These are phyloP conservation scores for Cladophialophora bantiana DNA, from an alignment of 2,329 filamentous ascomycete species.

Conservation along the genomic window DNA sequence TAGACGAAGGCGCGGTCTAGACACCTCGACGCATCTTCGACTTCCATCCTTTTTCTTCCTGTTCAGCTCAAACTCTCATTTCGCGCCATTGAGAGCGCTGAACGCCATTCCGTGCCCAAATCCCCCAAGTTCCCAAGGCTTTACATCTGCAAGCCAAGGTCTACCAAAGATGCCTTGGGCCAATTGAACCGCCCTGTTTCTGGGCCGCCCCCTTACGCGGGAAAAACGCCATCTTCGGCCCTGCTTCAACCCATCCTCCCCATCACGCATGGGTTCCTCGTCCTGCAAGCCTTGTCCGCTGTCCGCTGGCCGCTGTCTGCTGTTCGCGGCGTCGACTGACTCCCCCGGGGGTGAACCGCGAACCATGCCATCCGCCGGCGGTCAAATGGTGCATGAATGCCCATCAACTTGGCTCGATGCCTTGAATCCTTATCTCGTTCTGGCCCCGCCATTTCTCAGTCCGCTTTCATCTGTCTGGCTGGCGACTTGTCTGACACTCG, in stretches of 20 bases:
- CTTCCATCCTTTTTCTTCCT: not conserved
- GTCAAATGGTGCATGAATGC: slow-evolving; percentile 5
- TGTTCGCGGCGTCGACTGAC: not conserved
- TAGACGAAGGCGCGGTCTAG: slow-evolving; percentile 1
- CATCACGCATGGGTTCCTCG: slow-evolving; percentile 2
- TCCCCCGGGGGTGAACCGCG: slow-evolving; percentile 3
- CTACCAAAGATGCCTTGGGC: not conserved
- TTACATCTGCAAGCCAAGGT: slow-evolving; percentile 8
- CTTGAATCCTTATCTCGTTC: slow-evolving; percentile 15
- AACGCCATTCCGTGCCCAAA: not conserved
- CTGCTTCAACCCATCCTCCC: not conserved
- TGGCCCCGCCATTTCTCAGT: not conserved
- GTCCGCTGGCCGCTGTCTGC: not conserved
- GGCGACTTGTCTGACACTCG: not conserved
- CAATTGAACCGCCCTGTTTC: slow-evolving; percentile 8
- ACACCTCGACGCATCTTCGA: not conserved
- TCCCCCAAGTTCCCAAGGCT: slow-evolving; percentile 4
- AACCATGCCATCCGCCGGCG: not conserved
- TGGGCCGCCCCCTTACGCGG: not conserved
- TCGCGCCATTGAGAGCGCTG: not conserved
- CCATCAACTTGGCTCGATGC: not conserved
- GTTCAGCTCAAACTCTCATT: not conserved
- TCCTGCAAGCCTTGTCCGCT: slow-evolving; percentile 6
- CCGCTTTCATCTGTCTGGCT: not conserved
- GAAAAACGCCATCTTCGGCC: not conserved